These are phyloP conservation scores for Daldinia eschscholtzii DNA, from an alignment of 2,329 filamentous ascomycete genomes.

Conservation along the genomic window DNA sequence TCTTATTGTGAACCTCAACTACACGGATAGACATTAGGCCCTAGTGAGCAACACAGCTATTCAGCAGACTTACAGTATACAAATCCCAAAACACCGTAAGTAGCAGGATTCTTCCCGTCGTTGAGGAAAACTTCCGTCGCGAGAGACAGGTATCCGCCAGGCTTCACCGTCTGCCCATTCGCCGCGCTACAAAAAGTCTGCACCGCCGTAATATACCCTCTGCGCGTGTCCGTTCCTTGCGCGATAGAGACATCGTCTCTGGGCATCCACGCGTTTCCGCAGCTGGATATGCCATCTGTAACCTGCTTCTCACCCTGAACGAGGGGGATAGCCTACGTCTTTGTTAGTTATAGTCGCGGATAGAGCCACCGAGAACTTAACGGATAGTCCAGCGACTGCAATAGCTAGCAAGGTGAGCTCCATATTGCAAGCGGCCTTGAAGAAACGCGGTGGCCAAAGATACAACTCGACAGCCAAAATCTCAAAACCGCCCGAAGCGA, in stretches of 20 bases:
- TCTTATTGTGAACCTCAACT: conserved; percentile 52
- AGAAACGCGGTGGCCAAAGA: neutral
- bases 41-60: neutral
- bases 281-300: conserved; percentile 49
- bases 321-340: conserved; percentile 31
- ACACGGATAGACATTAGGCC: conserved; percentile 3
- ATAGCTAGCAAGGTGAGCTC: conserved; percentile 23
- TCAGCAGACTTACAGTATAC: conserved; percentile 47
- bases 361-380: neutral
- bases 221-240: conserved; percentile 46
- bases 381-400: conserved; percentile 21
- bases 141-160: conserved; percentile 49
- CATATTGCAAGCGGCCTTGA: conserved; percentile 14
- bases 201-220: conserved; percentile 48
- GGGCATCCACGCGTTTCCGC: conserved; percentile 47
- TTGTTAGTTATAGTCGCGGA: conserved; percentile 26
- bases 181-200: conserved; percentile 47
- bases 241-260: conserved; percentile 48
- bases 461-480: neutral
- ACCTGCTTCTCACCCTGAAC: conserved; percentile 25
- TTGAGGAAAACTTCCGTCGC: conserved; percentile 50
- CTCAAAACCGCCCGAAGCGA: neutral
- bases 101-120: conserved; percentile 44
- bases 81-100: conserved; percentile 49
- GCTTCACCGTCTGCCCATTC: conserved; percentile 42